phyloP scores from a whole-genome alignment of 225 moss, liverwort and hornwort genomes.

The Physcomitrellopsis africana region DNA sequence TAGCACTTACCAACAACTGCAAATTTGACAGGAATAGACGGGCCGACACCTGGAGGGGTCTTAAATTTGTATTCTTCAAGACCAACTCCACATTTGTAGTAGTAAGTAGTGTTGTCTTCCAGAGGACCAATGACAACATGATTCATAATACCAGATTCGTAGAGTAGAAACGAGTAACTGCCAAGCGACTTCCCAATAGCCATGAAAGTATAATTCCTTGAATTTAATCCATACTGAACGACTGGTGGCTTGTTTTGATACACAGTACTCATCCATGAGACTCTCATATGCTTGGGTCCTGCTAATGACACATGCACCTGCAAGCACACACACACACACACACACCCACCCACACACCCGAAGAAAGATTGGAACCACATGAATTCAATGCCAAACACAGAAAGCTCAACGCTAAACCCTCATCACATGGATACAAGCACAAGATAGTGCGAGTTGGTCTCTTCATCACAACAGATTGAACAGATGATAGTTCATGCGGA shows the following conservation, averaged over 20 bases:
- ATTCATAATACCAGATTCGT: slow-evolving; percentile 65
- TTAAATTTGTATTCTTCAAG: slow-evolving; percentile 57
- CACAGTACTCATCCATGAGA: slow-evolving; percentile 63
- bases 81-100: slow-evolving; percentile 65
- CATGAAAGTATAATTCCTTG: slow-evolving; percentile 45
- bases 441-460: neutral
- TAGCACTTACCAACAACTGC: slow-evolving; percentile 46
- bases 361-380: slow-evolving; percentile 3
- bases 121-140: slow-evolving; percentile 67
- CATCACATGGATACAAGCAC: neutral
- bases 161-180: slow-evolving; percentile 54
- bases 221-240: slow-evolving; percentile 57
- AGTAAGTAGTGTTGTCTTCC: slow-evolving; percentile 49
- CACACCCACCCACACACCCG: neutral
- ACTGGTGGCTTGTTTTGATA: slow-evolving; percentile 38
- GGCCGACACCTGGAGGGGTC: slow-evolving; percentile 62
- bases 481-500: slow-evolving; percentile 5
- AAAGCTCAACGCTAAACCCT: too few relatives aligned
- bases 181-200: slow-evolving; percentile 41
- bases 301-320: slow-evolving; percentile 70
- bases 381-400: neutral
- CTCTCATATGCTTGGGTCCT: slow-evolving; percentile 58
- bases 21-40: slow-evolving; percentile 61
- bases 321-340: neutral
- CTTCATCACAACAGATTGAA: neutral